Evolutionary conservation across 2,329 filamentous ascomycete species (phyloP).

Genomic region (Aspergillus alliaceus): DNA sequence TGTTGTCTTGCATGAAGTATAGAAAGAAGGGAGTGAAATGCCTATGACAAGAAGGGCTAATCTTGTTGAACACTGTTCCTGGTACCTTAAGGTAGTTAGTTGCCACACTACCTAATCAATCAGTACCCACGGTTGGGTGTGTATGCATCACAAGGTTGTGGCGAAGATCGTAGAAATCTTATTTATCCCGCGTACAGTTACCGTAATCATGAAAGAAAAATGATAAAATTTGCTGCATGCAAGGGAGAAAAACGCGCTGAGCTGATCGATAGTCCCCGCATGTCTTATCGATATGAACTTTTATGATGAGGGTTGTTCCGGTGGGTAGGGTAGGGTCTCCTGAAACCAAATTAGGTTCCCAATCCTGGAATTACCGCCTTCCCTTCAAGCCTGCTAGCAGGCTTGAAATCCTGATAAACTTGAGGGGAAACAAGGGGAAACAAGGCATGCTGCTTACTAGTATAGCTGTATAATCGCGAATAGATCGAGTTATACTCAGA

Average conservation of each 20-base stretch:
- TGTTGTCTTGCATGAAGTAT: not conserved
- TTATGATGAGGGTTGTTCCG: not conserved
- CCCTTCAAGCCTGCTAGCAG: no score
- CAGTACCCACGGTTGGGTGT: not conserved
- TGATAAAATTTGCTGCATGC: conserved; percentile 15
- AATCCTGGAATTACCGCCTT: not conserved
- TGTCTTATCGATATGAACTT: conserved; percentile 20
- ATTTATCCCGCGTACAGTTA: not conserved
- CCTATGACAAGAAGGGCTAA: no score
- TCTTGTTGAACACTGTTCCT: no score
- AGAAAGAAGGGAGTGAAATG: not conserved
- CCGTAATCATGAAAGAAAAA: not conserved
- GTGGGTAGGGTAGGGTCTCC: not conserved
- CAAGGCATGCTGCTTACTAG: no score
- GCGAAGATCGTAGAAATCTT: not conserved
- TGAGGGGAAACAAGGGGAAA: no score
- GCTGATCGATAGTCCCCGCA: conserved; percentile 15
- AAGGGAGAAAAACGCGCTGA: conserved; percentile 18
- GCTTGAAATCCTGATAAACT: no score
- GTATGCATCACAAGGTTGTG: not conserved
- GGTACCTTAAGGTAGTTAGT: no score
- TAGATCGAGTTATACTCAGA: no score
- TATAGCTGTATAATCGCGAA: no score
- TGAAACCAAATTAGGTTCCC: not conserved
- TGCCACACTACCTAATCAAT: no score